Conservation (phyloP, 2,329 filamentous ascomycete species). For the Plenodomus lindquistii region DNA sequence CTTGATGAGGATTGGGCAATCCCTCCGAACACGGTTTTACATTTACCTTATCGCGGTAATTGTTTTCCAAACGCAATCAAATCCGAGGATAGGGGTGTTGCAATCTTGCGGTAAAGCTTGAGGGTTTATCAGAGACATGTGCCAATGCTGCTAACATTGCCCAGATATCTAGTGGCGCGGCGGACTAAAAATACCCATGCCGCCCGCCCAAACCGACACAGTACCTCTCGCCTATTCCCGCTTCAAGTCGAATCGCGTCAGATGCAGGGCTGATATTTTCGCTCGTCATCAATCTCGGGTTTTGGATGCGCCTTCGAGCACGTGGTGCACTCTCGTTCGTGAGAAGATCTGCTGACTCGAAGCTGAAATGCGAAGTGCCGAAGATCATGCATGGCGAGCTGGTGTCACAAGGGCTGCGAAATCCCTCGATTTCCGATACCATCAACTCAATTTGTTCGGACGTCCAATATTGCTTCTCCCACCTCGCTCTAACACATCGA, state of each 20-base stretch:
- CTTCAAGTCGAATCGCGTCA: neutral
- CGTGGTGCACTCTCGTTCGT: too few species aligned
- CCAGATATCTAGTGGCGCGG: slow-evolving; percentile 14
- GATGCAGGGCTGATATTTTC: too few species aligned
- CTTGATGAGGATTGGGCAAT: neutral
- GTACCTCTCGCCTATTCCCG: neutral
- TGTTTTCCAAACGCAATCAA: neutral
- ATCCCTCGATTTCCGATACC: too few species aligned
- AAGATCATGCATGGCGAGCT: too few species aligned
- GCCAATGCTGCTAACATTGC: slow-evolving; percentile 1
- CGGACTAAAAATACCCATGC: slow-evolving; percentile 7
- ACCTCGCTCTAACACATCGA: too few species aligned
- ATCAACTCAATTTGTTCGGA: too few species aligned
- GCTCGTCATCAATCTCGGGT: too few species aligned
- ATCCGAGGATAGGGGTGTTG: neutral
- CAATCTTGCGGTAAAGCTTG: neutral
- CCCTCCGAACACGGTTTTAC: neutral
- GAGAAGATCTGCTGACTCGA: too few species aligned
- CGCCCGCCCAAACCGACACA: neutral
- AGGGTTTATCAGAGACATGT: neutral
- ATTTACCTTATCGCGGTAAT: neutral
- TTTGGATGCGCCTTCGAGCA: too few species aligned
- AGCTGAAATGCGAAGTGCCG: too few species aligned
- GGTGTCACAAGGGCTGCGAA: too few species aligned
- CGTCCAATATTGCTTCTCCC: neutral